Percentiles rank a stretch among this genome's conserved stretches.
These are phyloP conservation scores for Globisporangium lucens DNA, from an alignment of 352 stramenopile species.

Conservation along the genomic window DNA sequence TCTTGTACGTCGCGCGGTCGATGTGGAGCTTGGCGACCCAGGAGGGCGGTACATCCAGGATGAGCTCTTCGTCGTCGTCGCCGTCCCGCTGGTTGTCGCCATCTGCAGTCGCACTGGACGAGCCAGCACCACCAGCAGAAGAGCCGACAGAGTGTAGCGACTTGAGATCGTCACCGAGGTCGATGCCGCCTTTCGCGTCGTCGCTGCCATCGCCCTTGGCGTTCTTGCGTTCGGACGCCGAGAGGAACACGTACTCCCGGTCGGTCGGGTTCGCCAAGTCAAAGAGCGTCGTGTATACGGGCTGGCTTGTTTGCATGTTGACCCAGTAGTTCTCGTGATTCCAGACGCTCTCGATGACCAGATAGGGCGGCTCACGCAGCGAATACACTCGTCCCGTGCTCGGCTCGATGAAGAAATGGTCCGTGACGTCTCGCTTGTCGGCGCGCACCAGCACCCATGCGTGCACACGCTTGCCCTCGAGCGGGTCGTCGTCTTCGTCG, in stretches of 20 bases:
- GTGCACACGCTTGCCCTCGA: slow-evolving; percentile 78
- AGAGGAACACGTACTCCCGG: slow-evolving; percentile 93
- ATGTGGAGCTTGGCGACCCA: slow-evolving; percentile 84
- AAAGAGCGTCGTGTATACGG: slow-evolving; percentile 63
- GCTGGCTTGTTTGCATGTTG: slow-evolving; percentile 88
- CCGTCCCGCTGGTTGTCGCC: slow-evolving; percentile 46
- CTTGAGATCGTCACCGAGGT: slow-evolving; percentile 63
- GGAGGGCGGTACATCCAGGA: slow-evolving; percentile 81
- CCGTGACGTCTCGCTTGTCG: slow-evolving; percentile 83
- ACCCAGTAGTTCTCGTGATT: slow-evolving; percentile 96
- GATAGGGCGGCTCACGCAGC: slow-evolving; percentile 80
- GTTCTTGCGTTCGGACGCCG: slow-evolving; percentile 56
- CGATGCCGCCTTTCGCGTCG: slow-evolving; percentile 43
- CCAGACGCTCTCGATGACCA: slow-evolving; percentile 86
- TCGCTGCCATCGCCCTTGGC: slow-evolving; percentile 42
- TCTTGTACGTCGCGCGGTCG: slow-evolving; percentile 68
- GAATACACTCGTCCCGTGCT: slow-evolving; percentile 89
- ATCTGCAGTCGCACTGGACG: slow-evolving; percentile 19
- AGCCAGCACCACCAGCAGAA: not conserved
- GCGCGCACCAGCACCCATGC: slow-evolving; percentile 91
- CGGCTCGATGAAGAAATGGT: slow-evolving; percentile 91
- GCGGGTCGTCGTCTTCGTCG: slow-evolving; percentile 66
- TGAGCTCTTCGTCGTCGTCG: slow-evolving; percentile 56
- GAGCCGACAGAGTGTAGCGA: slow-evolving; percentile 24
- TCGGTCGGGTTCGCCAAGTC: slow-evolving; percentile 82